phyloP scores from a whole-genome alignment of 768 basidiomycete genomes.

The Xerocomus potaroensis region DNA sequence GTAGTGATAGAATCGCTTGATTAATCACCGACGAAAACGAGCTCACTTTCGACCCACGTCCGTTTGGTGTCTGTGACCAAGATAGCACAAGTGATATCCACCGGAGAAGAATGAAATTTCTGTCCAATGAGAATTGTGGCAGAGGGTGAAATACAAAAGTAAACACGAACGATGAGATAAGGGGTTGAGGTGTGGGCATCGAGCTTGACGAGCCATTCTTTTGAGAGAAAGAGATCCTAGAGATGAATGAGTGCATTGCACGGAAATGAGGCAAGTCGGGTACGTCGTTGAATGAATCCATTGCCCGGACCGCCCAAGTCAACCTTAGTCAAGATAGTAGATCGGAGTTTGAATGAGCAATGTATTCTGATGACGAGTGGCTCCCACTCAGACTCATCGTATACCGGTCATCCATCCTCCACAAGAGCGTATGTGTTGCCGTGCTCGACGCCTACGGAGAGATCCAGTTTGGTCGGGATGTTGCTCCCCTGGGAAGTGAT shows the following conservation, averaged over 20 bases:
- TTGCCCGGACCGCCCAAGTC: conserved; percentile 10
- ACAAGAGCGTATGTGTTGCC: conserved; percentile 48
- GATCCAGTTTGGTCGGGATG: conserved; percentile 72
- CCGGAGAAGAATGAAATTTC: conserved; percentile 60
- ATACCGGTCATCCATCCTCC: conserved; percentile 41
- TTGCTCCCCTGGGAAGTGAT: conserved; percentile 43
- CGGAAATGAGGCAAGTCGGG: neutral
- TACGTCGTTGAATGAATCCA: conserved; percentile 51
- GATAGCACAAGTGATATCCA: conserved; percentile 55
- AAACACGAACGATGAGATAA: conserved; percentile 65
- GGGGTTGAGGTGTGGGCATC: conserved; percentile 57
- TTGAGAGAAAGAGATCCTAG: conserved; percentile 56
- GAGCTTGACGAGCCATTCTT: conserved; percentile 72
- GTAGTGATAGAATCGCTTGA: conserved; percentile 14
- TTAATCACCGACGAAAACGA: conserved; percentile 20
- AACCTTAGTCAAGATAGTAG: neutral
- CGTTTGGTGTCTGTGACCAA: conserved; percentile 71
- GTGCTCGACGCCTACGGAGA: conserved; percentile 61
- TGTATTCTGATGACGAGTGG: conserved; percentile 47
- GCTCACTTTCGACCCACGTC: conserved; percentile 70
- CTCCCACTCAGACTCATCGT: conserved; percentile 37
- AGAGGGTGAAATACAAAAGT: conserved; percentile 3
- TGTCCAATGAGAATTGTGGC: conserved; percentile 26
- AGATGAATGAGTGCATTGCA: neutral
- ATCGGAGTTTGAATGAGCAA: conserved; percentile 23